phyloP scores from a whole-genome alignment of 805 yeast genomes.

The Candida jianshihensis region DNA sequence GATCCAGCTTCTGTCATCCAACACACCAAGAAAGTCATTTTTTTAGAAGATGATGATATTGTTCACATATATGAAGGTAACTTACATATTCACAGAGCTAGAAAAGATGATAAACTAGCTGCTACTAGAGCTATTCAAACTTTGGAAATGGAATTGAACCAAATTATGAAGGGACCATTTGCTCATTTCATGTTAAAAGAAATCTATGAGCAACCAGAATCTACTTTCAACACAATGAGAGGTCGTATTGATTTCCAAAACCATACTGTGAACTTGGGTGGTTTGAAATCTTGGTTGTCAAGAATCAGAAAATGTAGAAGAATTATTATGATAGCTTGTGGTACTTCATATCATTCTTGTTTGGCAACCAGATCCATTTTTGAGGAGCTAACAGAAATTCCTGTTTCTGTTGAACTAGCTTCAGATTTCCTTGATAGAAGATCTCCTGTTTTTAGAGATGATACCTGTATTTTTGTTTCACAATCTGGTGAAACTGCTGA shows the following conservation, averaged over 20 bases:
- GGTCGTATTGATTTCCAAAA: conserved; percentile 94
- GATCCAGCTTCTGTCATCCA: conserved; percentile 96
- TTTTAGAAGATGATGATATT: conserved; percentile 96
- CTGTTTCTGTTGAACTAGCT: conserved; percentile 87
- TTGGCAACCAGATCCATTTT: conserved; percentile 93
- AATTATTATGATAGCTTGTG: conserved; percentile 97
- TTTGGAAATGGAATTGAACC: conserved; percentile 91
- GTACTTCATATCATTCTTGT: conserved; percentile 98
- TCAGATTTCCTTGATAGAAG: conserved; percentile 91
- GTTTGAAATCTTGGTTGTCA: conserved; percentile 75
- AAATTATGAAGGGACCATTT: conserved; percentile 96
- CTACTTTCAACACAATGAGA: conserved; percentile 97
- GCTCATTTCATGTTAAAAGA: conserved; percentile 98
- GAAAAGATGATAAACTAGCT: conserved; percentile 81
- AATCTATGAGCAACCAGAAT: conserved; percentile 97
- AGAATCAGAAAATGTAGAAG: conserved; percentile 92
- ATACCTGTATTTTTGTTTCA: conserved; percentile 93
- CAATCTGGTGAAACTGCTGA: conserved; percentile 99
- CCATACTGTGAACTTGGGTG: conserved; percentile 76
- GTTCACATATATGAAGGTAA: conserved; percentile 98
- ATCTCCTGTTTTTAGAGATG: conserved; percentile 98
- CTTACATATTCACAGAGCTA: conserved; percentile 94
- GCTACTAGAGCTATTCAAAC: conserved; percentile 95
- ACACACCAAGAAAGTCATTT: conserved; percentile 94
- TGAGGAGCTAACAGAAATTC: conserved; percentile 94